Evolutionary conservation across 108 stramenopile genomes (phyloP), one percentile per base, ranked within the genome.

Genomic region (Epipyxis sp.): DNA sequence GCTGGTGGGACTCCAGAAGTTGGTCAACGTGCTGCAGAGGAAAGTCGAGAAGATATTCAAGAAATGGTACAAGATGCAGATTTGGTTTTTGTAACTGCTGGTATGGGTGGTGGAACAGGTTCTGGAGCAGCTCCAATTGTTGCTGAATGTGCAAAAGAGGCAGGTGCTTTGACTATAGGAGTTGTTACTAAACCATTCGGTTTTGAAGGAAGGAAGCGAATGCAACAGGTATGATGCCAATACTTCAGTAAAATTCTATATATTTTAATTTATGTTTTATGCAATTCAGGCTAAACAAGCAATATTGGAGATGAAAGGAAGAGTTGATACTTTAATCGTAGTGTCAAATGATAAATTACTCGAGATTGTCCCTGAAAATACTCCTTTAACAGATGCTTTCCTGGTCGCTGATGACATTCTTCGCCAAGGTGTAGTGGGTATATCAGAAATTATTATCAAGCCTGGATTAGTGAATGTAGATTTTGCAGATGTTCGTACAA

Each of bases 71-170:
- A 62, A 85, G 90, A 43, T 1, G 86, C 89, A 10, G 90, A 92
- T 79, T 81, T 92, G 81, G 87, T 91, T 10, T 92, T 92, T 78
- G 89, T 92, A 59, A 92, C 91, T 29, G 88, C 88, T 35, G 91
- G 91, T 1, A 92, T 92, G 91, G 91, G 91, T 25, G 91, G 91
- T 20, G 91, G 91, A 1, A 91, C 91, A 6, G 91, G 91, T 0
- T 87, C 87, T 42, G 91, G 91, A 6, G 91, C 91, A 0, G 89
- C 89, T 6, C 91, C 91, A 35, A 82, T 92, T 10, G 86, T 92
- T 34, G 91, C 91, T 0, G 88, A 79, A 39, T 32, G 76, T 39
- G 59, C 35, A 54, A 50, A 68, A 59, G 77, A 85, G 45, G 76
- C 79, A 50, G 91, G 91, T 1, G 87, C 87, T 81, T 67, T 92